A percentile compares a stretch with the other conserved stretches of the same genome.
These are phyloP conservation scores for Malassezia arunalokei DNA, from an alignment of 1,284 basidiomycete genomes.

Conservation along the genomic window DNA sequence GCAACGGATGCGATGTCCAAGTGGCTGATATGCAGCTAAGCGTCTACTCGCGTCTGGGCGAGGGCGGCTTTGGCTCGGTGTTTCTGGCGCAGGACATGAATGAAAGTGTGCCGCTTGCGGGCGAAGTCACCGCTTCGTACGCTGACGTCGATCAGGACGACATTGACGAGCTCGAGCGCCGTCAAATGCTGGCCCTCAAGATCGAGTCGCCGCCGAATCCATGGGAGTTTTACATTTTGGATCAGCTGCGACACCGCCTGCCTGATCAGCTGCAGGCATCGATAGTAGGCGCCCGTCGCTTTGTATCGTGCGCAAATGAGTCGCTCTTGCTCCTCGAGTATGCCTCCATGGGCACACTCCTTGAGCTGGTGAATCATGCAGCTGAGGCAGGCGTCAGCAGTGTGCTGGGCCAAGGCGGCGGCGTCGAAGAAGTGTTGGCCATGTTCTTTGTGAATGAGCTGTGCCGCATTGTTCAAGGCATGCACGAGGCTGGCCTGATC, in stretches of 20 bases:
- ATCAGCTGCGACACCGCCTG: conserved; percentile 55
- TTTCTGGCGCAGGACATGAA: conserved; percentile 58
- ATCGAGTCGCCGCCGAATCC: conserved; percentile 74
- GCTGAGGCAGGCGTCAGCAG: conserved; percentile 50
- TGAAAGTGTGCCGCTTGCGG: conserved; percentile 16
- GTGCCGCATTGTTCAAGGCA: conserved; percentile 64
- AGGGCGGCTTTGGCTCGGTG: conserved; percentile 90
- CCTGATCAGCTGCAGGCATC: conserved; percentile 16
- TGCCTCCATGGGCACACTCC: conserved; percentile 78
- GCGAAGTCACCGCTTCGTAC: conserved; percentile 37
- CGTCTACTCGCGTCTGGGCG: conserved; percentile 76
- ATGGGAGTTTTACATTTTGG: conserved; percentile 87
- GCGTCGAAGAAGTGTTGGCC: conserved; percentile 79
- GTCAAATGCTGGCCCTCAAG: conserved; percentile 68
- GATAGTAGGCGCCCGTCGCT: conserved; percentile 31
- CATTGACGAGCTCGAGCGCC: conserved; percentile 54
- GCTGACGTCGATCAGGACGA: conserved; percentile 56
- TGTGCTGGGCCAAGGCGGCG: conserved; percentile 55
- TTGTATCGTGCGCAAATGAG: conserved; percentile 55
- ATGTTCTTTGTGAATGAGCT: conserved; percentile 92
- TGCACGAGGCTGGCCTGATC: conserved; percentile 72
- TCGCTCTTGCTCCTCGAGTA: conserved; percentile 78
- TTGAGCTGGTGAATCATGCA: conserved; percentile 74
- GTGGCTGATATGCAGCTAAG: conserved; percentile 54
- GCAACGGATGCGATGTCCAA: conserved; percentile 27